phyloP scores from a whole-genome alignment of 169 alveolate species.

The Cryptosporidium felis region DNA sequence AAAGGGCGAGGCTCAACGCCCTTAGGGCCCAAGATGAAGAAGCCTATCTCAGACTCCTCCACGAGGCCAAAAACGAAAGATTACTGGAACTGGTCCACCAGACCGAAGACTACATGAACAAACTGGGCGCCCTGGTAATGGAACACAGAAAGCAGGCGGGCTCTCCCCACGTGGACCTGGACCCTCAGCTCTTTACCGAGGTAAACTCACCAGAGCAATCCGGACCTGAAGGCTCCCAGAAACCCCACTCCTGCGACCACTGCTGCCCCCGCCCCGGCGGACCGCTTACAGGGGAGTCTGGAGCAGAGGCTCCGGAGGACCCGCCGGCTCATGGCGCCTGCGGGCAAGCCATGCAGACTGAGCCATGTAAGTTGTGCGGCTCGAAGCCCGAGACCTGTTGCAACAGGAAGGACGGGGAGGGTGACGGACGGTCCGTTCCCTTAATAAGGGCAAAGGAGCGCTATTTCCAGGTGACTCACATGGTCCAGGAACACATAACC shows the following conservation, averaged over 20 bases:
- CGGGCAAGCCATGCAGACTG: too few relatives aligned
- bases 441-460: slow-evolving; percentile 73
- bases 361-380: too few relatives aligned
- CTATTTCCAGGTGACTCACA: slow-evolving; percentile 90
- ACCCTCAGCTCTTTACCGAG: too few relatives aligned
- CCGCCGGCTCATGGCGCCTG: too few relatives aligned
- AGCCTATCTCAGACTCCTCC: slow-evolving; percentile 86
- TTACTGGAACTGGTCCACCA: slow-evolving; percentile 90
- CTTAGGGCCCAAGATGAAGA: slow-evolving; percentile 91
- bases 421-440: slow-evolving; percentile 59
- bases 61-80: slow-evolving; percentile 91
- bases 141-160: slow-evolving; percentile 85
- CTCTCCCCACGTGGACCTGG: too few relatives aligned
- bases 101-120: slow-evolving; percentile 91
- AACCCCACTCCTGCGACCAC: too few relatives aligned
- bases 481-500: slow-evolving; percentile 87
- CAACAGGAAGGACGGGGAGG: background rate
- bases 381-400: slow-evolving; percentile 50
- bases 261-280: too few relatives aligned
- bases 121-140: slow-evolving; percentile 90
- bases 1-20: slow-evolving; percentile 77
- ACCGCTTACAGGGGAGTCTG: too few relatives aligned
- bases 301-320: too few relatives aligned
- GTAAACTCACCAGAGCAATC: too few relatives aligned
- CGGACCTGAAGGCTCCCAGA: too few relatives aligned